Evolutionary conservation across 495 filamentous ascomycete genomes (phyloP), one percentile per base, ranked within the genome.

Genomic region (Neurospora hispaniola): DNA sequence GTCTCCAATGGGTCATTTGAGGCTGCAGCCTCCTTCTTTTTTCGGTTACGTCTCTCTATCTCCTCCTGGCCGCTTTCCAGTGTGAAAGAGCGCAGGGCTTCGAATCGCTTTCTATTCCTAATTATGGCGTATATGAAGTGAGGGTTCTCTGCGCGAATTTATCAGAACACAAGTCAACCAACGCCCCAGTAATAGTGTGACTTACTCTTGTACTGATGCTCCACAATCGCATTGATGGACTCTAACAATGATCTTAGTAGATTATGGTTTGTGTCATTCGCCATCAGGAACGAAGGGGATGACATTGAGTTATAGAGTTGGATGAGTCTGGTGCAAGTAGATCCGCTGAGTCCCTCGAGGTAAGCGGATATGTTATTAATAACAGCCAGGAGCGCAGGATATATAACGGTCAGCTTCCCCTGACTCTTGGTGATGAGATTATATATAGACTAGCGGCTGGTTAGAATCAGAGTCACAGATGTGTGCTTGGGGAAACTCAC

Each of bases 301-400:
- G 96, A 97, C 93, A 98, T 97, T 2, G 92, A 96, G 20, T 90
- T 89, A 81, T 95, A 98, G 9, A 98, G 85, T 74, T 98, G 93
- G 66, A 98, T 84, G 66, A 98, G 82, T 81, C 93, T 98, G 31
- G 90, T 89, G 77, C 92, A 92, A 12, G 94, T 88, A 8, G 88
- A 84, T n/a, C 88, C 84, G 41, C 91, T 92, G 42, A 98, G 81
- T 20, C 90, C 87, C 74, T 96, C 89, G 9, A 96, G 82, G 78
- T 97, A 92, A 11, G 96, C 88, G 9, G 94, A 90, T 46, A 97
- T 88, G 78, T 99, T 99, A 81, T 94, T 96, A 76, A 98, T 90
- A 68, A 98, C 92, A 1, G 95, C 93, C 66, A 99, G 84, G 11
- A 98, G 86, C 7, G 96, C 94, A 11, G 96, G 94, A 79, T 99